A percentile compares a stretch with the other conserved stretches of the same genome.
These are phyloP conservation scores for Mortierella sp. DNA, from an alignment of 371 early-diverging fungal species.

Conservation along the genomic window DNA sequence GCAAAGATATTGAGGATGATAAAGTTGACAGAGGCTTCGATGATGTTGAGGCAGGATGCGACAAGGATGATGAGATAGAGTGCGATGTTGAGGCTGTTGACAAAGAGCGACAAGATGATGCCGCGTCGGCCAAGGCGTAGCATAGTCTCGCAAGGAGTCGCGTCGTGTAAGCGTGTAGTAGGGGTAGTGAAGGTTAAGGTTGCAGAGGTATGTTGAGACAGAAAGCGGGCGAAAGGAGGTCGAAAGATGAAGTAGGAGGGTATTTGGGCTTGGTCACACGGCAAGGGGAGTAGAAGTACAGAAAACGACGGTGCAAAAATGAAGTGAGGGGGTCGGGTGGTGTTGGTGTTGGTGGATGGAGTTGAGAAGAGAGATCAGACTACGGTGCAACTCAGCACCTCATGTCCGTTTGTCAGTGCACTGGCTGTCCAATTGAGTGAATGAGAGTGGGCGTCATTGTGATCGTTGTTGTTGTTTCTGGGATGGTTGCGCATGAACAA, in stretches of 20 bases:
- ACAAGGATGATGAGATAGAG: conserved; percentile 47
- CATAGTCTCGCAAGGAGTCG: conserved; percentile 15
- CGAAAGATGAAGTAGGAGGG: background rate
- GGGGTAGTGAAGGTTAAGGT: background rate
- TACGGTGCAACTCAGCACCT: background rate
- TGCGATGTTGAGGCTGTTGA: conserved; percentile 48
- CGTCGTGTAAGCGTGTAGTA: background rate
- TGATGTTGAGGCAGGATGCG: conserved; percentile 53
- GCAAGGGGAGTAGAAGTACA: background rate
- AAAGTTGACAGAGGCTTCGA: conserved; percentile 53
- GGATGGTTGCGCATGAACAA: background rate
- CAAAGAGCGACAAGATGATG: conserved; percentile 49
- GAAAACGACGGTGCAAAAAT: background rate
- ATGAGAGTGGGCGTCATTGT: background rate
- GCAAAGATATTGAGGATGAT: conserved; percentile 53
- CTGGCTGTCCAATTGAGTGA: background rate
- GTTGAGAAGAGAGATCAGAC: background rate
- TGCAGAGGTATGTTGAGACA: background rate
- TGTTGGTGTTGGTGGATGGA: background rate
- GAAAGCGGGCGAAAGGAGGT: background rate
- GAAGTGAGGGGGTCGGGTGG: background rate
- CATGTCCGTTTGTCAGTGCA: background rate
- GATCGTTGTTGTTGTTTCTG: background rate
- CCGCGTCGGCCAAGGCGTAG: conserved; percentile 47
- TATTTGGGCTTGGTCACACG: background rate